Evolutionary conservation across 2,329 filamentous ascomycete genomes (phyloP).

Genomic region (Sporothrix brunneoviolacea): DNA sequence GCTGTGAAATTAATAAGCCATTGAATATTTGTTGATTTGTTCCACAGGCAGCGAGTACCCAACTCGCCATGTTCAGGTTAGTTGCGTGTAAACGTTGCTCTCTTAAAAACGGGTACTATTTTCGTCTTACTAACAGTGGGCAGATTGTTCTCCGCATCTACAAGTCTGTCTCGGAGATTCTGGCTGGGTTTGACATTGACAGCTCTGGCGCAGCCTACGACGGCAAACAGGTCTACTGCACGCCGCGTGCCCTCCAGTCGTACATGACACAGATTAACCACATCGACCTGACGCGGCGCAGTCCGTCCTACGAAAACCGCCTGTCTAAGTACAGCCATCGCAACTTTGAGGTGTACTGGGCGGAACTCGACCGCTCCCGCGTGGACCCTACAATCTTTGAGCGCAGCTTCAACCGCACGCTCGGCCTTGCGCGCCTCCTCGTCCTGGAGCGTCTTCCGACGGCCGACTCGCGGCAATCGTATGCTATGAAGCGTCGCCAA

Average conservation of each 20-base stretch:
- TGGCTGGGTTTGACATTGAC: conserved; percentile 85
- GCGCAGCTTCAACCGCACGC: conserved; percentile 66
- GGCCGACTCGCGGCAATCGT: conserved; percentile 58
- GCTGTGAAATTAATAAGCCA: no score
- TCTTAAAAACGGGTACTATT: no score
- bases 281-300: conserved; percentile 70
- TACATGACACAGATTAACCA: conserved; percentile 79
- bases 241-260: conserved; percentile 68
- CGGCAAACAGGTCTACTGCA: conserved; percentile 71
- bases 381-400: conserved; percentile 86
- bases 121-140: conserved; percentile 23
- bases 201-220: conserved; percentile 76
- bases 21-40: not conserved
- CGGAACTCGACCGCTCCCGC: conserved; percentile 63
- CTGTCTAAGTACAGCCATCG: conserved; percentile 79
- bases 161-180: conserved; percentile 74
- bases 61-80: conserved; percentile 69
- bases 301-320: conserved; percentile 81
- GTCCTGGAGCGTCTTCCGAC: conserved; percentile 74
- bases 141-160: conserved; percentile 81
- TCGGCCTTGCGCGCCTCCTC: conserved; percentile 71
- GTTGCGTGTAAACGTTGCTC: no score
- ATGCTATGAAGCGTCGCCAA: conserved; percentile 60
- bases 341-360: conserved; percentile 80
- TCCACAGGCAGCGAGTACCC: conserved; percentile 69